Conservation (phyloP, 176 grass and related monocot species). For the Hordeum vulgare region DNA sequence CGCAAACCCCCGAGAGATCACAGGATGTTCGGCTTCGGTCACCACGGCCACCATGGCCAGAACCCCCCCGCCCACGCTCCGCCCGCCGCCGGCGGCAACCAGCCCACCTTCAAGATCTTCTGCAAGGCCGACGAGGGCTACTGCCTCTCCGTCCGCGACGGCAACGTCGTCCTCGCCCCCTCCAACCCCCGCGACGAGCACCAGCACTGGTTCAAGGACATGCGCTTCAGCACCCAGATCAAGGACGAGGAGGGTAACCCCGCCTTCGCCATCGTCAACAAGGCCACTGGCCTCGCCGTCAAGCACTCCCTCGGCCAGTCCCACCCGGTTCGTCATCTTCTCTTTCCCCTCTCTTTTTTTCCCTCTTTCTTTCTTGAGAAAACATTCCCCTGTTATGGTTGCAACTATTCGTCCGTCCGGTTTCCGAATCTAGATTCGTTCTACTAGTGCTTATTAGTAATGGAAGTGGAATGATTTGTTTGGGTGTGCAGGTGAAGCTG, state of each 20-base stretch:
- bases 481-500: conserved; percentile 47
- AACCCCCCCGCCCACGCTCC: conserved; percentile 20
- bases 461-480: neutral
- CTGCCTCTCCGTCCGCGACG: conserved; percentile 64
- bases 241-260: conserved; percentile 76
- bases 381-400: neutral
- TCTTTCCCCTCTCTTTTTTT: neutral
- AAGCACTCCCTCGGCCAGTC: conserved; percentile 81
- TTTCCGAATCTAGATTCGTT: neutral
- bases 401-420: neutral
- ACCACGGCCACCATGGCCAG: conserved; percentile 39
- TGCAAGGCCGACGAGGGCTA: conserved; percentile 54
- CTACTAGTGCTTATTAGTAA: neutral
- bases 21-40: conserved; percentile 24
- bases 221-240: conserved; percentile 53
- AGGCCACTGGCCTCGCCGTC: conserved; percentile 38
- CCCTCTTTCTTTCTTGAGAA: neutral
- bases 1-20: neutral
- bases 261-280: conserved; percentile 45
- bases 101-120: conserved; percentile 77
- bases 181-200: conserved; percentile 51
- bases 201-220: conserved; percentile 67
- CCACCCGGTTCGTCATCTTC: conserved; percentile 41
- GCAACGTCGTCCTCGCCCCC: conserved; percentile 57
- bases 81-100: neutral